These are phyloP conservation scores for Gardenia jasminoides DNA, from an alignment of 257 asterid genomes.

Conservation along the genomic window DNA sequence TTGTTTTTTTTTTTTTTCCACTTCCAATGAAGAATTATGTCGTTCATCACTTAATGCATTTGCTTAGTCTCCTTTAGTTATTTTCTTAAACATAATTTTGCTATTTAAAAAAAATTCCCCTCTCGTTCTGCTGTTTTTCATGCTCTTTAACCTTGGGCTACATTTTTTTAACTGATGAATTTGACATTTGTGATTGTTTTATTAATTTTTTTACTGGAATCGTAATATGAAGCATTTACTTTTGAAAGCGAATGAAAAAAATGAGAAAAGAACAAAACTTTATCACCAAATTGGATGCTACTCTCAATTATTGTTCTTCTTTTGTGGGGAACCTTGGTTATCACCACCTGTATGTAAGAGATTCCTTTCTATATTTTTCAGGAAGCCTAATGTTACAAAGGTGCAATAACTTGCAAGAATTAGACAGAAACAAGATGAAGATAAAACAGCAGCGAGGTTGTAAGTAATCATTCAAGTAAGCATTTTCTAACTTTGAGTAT, in stretches of 20 bases:
- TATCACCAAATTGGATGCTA: not conserved
- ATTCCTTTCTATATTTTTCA: slow-evolving; percentile 26
- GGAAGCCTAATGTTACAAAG: slow-evolving; percentile 65
- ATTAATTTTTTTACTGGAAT: not conserved
- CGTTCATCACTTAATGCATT: not conserved
- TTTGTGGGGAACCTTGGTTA: not conserved
- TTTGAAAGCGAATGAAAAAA: not conserved
- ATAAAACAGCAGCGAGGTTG: slow-evolving; percentile 61
- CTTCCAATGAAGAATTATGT: not conserved
- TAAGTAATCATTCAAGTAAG: slow-evolving; percentile 84
- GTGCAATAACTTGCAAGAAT: slow-evolving; percentile 82
- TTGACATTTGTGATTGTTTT: not conserved
- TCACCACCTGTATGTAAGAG: not conserved
- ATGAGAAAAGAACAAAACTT: not conserved
- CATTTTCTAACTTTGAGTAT: slow-evolving; percentile 14
- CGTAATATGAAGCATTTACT: not conserved
- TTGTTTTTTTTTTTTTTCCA: not conserved
- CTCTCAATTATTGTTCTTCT: too few relatives aligned
- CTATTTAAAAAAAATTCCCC: not conserved
- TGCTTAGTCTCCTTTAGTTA: not conserved
- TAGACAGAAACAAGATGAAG: slow-evolving; percentile 76
- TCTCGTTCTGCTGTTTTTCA: not conserved
- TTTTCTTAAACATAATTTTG: not conserved
- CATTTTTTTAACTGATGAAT: not conserved
- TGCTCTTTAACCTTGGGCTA: not conserved